Base-by-base conservation (phyloP, 345 rosid genomes). In the Dovyalis caffra region DNA sequence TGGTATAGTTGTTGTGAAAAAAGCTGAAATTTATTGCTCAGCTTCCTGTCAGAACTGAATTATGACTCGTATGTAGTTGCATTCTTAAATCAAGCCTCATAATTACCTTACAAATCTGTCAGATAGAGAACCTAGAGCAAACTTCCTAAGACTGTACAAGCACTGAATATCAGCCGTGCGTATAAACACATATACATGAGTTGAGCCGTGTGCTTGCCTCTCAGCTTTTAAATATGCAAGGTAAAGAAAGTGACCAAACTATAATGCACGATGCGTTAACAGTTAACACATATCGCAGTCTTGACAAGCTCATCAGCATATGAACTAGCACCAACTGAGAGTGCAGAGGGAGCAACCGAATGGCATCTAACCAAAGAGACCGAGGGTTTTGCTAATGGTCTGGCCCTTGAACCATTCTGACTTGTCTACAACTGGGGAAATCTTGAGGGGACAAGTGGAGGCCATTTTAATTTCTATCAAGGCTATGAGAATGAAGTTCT, bases 241-340 rank as follows among this genome's bases (percentile, higher is more conserved):
- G 8, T 35, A 35, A 35, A 5, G 38, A 73, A 26, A 31, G 26
- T n/a, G 28, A 21, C 45, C 6, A 35, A 9, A 7, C 38, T 6
- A 7, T 35, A 35, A 35, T 43, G 5, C 40, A 43, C 15, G 40
- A 40, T 16, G 18, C 56, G 8, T 32, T 16, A 9, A 40, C 21
- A 77, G 8, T 32, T 16, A 9, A 40, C 21, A 77, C 93, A 79
- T 88, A 92, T 97, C 78, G 97, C 98, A 8, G 97, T 94, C 88
- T 91, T 90, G 79, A 94, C 85, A 66, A 94, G 98, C 90, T 94
- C 98, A 79, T 94, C 97, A 6, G 95, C 97, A 66, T 94, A 94
- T 78, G 97, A 81, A 56, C 87, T 82, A 20, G 97, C 95, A n/a
- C 90, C 92, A 84, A 91, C 74, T 74, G 90, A 74, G 74, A 92